phyloP scores from a whole-genome alignment of 495 filamentous ascomycete species.

The Lindgomyces ingoldianus region DNA sequence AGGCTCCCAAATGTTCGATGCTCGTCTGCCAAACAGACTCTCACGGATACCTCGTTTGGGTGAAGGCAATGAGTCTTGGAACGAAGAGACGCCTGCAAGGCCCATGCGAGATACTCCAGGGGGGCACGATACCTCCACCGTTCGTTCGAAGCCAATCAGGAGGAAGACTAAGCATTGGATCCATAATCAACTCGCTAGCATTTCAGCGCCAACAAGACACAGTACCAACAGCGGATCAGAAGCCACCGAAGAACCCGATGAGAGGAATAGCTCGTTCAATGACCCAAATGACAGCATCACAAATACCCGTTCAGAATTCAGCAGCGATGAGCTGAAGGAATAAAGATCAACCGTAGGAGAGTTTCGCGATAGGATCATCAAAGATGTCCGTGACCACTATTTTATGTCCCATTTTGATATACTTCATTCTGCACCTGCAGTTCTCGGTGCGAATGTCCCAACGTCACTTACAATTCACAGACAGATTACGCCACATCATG shows the following conservation, averaged over 20 bases:
- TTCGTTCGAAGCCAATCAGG: not conserved
- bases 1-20: not conserved
- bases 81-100: no score
- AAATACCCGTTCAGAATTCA: not conserved
- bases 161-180: not conserved
- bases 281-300: not conserved
- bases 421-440: not conserved
- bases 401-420: not conserved
- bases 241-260: not conserved
- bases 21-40: no score
- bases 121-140: not conserved
- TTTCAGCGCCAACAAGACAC: constrained; percentile 2
- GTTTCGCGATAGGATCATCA: not conserved
- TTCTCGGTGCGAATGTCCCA: not conserved
- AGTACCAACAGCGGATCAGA: not conserved
- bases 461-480: no score
- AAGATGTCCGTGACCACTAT: not conserved
- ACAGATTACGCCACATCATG: no score
- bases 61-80: not conserved
- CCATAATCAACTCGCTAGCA: not conserved
- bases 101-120: no score
- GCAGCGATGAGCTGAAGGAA: not conserved
- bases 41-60: not conserved
- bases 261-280: not conserved
- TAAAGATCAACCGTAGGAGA: not conserved